A percentile compares a stretch with the other conserved stretches of the same genome.
Conservation (phyloP, 2,329 filamentous ascomycete species). For the Fusarium sp. region DNA sequence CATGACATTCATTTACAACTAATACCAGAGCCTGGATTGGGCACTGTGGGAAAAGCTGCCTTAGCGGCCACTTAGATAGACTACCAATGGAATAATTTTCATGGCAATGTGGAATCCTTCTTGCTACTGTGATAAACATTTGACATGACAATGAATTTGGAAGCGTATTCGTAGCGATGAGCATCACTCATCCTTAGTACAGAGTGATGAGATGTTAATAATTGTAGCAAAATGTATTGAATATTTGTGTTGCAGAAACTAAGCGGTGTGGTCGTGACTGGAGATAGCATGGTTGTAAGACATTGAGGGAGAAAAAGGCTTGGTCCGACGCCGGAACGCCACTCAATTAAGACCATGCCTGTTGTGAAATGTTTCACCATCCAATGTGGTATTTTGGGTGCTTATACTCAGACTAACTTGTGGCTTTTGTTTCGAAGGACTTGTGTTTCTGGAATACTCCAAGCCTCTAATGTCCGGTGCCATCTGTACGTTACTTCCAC, state of each 20-base stretch:
- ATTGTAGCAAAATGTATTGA: not conserved
- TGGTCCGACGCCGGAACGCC: constrained; percentile 25
- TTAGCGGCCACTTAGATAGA: constrained; percentile 17
- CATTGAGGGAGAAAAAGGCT: constrained; percentile 30
- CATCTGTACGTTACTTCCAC: not conserved
- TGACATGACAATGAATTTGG: not conserved
- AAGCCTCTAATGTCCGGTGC: not conserved
- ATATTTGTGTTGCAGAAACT: constrained; percentile 1
- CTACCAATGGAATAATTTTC: constrained; percentile 21
- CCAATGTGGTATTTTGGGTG: not conserved
- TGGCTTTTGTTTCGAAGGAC: not conserved
- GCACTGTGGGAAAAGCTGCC: constrained; percentile 19
- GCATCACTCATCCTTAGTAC: not conserved
- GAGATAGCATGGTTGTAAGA: constrained; percentile 30
- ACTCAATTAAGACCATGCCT: constrained; percentile 13
- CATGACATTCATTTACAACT: constrained; percentile 45
- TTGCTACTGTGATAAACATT: not conserved
- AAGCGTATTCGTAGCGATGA: too few species aligned
- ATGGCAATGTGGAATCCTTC: not conserved
- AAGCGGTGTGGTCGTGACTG: constrained; percentile 31
- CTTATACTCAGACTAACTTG: not conserved
- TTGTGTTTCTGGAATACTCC: not conserved
- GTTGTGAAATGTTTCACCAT: constrained; percentile 12
- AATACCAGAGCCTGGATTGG: constrained; percentile 23
- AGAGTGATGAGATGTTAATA: not conserved